A percentile compares a stretch with the other conserved stretches of the same genome.
These are phyloP conservation scores for Leccinum disarticulatum DNA, from an alignment of 768 basidiomycete genomes.

Conservation along the genomic window DNA sequence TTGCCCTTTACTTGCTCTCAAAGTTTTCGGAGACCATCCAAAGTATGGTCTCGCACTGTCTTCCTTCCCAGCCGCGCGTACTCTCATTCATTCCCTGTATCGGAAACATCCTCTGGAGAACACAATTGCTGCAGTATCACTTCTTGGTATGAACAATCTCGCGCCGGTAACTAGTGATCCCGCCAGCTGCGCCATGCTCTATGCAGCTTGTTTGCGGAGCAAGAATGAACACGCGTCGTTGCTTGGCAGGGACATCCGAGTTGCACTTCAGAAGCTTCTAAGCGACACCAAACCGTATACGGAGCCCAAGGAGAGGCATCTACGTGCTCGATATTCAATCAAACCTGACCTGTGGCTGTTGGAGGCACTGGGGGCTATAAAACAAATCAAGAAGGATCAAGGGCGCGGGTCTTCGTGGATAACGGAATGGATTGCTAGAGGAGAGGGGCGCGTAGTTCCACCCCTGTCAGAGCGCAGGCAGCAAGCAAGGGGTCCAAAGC, in stretches of 20 bases:
- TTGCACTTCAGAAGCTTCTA: conserved; percentile 39
- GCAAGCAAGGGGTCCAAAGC: conserved; percentile 10
- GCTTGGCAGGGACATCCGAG: conserved; percentile 44
- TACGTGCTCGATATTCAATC: conserved; percentile 25
- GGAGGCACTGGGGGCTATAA: conserved; percentile 37
- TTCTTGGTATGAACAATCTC: conserved; percentile 55
- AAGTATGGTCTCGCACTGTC: conserved; percentile 56
- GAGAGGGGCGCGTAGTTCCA: conserved; percentile 24
- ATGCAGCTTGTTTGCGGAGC: conserved; percentile 53
- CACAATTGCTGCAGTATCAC: conserved; percentile 49
- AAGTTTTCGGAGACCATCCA: conserved; percentile 60
- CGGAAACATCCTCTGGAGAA: conserved; percentile 45
- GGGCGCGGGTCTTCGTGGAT: conserved; percentile 31
- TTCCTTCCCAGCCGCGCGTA: conserved; percentile 50
- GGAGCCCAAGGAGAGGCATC: conserved; percentile 18
- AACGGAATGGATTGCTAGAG: conserved; percentile 26
- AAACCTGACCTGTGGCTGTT: conserved; percentile 41
- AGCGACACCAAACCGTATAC: conserved; percentile 14
- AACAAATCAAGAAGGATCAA: conserved; percentile 31
- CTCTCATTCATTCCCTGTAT: conserved; percentile 58
- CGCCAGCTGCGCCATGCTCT: conserved; percentile 54
- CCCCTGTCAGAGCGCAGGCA: conserved; percentile 17
- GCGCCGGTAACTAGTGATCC: conserved; percentile 56
- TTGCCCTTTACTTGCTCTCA: conserved; percentile 55
- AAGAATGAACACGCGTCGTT: conserved; percentile 37